Percentiles rank a stretch among this genome's conserved stretches.
Conservation (phyloP, 202 grass and related monocot genomes). For the Carex arenaria region DNA sequence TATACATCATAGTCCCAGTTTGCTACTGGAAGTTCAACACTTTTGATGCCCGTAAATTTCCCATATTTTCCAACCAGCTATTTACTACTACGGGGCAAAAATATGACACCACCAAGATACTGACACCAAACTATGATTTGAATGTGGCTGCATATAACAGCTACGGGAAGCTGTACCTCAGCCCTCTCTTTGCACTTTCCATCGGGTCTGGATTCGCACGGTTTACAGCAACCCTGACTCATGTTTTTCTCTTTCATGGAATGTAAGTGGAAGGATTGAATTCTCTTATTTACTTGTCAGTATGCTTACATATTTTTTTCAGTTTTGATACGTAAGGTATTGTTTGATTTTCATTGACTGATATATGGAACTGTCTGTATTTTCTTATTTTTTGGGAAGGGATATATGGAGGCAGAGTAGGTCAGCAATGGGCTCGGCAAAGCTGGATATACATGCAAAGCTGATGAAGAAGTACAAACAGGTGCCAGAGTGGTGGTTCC, state of each 20-base stretch:
- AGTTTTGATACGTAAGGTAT: not conserved
- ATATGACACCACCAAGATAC: slow-evolving; percentile 90
- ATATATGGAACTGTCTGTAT: not conserved
- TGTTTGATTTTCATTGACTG: not conserved
- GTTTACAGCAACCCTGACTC: slow-evolving; percentile 83
- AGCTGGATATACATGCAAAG: slow-evolving; percentile 69
- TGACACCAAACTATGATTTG: slow-evolving; percentile 72
- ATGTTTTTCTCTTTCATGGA: slow-evolving; percentile 88
- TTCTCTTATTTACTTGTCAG: not conserved
- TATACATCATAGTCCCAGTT: slow-evolving; percentile 85
- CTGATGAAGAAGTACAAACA: slow-evolving; percentile 91
- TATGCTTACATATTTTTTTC: not conserved
- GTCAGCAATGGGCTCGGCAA: slow-evolving; percentile 56
- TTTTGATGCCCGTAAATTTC: slow-evolving; percentile 75
- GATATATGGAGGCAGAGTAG: slow-evolving; percentile 94
- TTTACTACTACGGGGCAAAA: slow-evolving; percentile 61
- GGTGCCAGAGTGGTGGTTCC: slow-evolving; percentile 99
- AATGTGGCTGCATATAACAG: slow-evolving; percentile 74
- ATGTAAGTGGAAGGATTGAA: slow-evolving; percentile 16
- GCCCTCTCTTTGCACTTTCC: slow-evolving; percentile 92
- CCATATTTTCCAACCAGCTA: slow-evolving; percentile 96
- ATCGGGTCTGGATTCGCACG: slow-evolving; percentile 91
- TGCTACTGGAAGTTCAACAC: slow-evolving; percentile 95
- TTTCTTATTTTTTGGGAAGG: slow-evolving; percentile 18
- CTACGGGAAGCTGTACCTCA: slow-evolving; percentile 92